Base-by-base conservation (phyloP, 2,329 filamentous ascomycete species). In the Fusarium tanahbumbuense region DNA sequence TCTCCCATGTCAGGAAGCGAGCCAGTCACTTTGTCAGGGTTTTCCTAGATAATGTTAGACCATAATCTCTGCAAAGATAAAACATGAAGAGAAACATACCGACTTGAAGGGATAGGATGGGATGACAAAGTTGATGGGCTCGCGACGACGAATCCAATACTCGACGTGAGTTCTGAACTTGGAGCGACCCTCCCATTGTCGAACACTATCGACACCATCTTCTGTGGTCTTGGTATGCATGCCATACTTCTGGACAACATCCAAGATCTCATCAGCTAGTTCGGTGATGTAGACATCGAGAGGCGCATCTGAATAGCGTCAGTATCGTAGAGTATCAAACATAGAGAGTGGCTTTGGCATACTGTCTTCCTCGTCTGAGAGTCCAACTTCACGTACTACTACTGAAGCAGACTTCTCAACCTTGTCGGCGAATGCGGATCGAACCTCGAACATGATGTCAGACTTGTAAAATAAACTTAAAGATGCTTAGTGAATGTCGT, bases 1-100 rank as follows among this genome's bases (percentile, higher is more conserved):
- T 56, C 53, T 40, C 53, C 53, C 53, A 56, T 56, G 23, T 56
- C 53, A 56, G 53, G 53, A 40, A 56, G 53, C 48, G 53, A 56
- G 3, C 53, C 53, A 40, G 53, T 56, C 30, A 56, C 53, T 15
- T 56, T 56, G 30, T 56, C 42, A 2, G 53, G 53, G 30, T 56
- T 56, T 56, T 56, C 53, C 53, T 56, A 48, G 5, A 30, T 2
- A 28, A 40, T 40, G 42, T 56, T 40, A 56, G 42, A 48, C 7
- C 6, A 23, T 6, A 8, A 0, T 1, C 11, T 28, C n/a, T 10
- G 10, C 15, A 3, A 47, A 40, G 9, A 11, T 22, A 8, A 13
- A 56, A 2, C n/a, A 28, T 23, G n/a, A 22, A n/a, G 9, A 23
- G 12, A 28, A n/a, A 56, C 53, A 0, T 56, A 48, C 53, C 53